Base-by-base conservation (phyloP, 192 early-diverging fungal genomes). In the Thamnidium elegans region DNA sequence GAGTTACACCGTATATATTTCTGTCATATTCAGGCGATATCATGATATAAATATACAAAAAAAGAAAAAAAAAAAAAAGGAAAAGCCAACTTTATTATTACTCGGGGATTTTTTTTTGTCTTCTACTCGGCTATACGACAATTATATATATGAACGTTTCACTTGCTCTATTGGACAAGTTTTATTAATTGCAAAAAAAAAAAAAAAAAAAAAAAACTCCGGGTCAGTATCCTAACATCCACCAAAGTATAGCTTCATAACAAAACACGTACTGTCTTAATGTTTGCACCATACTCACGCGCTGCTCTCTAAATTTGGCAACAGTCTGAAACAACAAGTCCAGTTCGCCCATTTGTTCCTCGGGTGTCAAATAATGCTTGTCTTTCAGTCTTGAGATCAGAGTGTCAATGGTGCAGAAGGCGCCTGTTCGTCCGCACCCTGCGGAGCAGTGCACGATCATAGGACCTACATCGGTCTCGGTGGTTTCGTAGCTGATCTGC, bases 281-380 rank as follows among this genome's bases (percentile, higher is more conserved):
- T 7, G 89, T 89, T 76, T 95, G 93, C 23, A 95, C 93, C 87
- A 92, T 89, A 19, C 82, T 81, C 17, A 94, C 69, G 17, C 93
- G 82, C 65, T 93, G 91, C 65, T 88, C 83, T 64, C 92, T 78
- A 67, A 94, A 85, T 15, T 77, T 77, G 23, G 79, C 75, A 48
- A 92, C 83, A 0, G 85, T 72, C 50, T 83, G 73, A 44, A 81
- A 85, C 13, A 94, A 79, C 30, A 88, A 58, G 65, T 93, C 89
- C 90, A 80, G 36, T 4, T 39, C 36, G 5, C 36, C 36, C 36
- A 39, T 9, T 39, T 39, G 36, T 39, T 39, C 36, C 9, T 39
- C 36, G 5, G 7, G 5, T 1, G 36, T 67, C 91, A 89, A 11
- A 9, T 4, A 36, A 17, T 70, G 82, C 58, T 90, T 73, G 64